These are phyloP conservation scores for Coemansia sp. DNA, from an alignment of 192 early-diverging fungal genomes.

Conservation along the genomic window DNA sequence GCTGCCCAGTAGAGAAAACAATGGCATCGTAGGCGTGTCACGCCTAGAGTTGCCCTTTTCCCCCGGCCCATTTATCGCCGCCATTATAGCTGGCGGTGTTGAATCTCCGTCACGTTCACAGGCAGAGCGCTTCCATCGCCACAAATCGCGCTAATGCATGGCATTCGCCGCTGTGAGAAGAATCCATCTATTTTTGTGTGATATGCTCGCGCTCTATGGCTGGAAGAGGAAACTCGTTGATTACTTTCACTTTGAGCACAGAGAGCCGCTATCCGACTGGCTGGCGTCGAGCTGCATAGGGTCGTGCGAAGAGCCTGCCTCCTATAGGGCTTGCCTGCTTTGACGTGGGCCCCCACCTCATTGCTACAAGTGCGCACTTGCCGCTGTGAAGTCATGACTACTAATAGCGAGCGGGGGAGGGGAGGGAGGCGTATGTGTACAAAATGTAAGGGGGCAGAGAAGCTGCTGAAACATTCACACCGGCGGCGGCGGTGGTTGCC, in stretches of 20 bases:
- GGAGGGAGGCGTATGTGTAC: neutral
- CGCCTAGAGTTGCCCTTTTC: neutral
- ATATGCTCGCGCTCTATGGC: neutral
- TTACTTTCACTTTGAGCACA: too few species aligned
- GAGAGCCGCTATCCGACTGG: neutral
- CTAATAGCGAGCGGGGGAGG: neutral
- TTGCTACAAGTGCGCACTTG: too few species aligned
- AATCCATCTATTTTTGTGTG: neutral
- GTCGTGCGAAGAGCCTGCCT: neutral
- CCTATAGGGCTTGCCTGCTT: neutral
- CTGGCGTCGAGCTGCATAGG: neutral
- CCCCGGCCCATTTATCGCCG: neutral
- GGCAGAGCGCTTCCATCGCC: neutral
- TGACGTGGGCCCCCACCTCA: neutral
- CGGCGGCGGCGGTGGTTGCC: too few species aligned
- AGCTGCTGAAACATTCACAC: neutral
- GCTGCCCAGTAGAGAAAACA: neutral
- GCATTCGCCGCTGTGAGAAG: constrained; percentile 1
- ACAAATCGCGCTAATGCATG: neutral
- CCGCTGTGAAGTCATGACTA: too few species aligned
- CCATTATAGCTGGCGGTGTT: neutral
- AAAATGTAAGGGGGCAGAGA: neutral
- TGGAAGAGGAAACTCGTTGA: neutral
- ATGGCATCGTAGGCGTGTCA: neutral
- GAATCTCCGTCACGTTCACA: neutral